phyloP scores from a whole-genome alignment of 768 basidiomycete species.

The Gymnopilus junonius region DNA sequence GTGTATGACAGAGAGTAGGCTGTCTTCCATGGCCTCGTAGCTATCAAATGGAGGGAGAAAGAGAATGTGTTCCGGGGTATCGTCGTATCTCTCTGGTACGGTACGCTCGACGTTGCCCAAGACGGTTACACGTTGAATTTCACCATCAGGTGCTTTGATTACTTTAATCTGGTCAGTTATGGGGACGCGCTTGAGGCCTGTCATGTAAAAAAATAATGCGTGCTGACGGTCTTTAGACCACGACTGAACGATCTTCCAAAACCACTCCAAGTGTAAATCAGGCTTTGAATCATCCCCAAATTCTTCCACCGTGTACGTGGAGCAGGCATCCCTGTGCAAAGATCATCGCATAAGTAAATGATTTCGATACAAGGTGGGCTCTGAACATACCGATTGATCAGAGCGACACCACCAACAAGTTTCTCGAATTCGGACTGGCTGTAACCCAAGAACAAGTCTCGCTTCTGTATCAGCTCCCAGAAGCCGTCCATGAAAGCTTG shows the following conservation, averaged over 20 bases:
- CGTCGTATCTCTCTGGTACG: constrained; percentile 27
- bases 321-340: constrained; percentile 17
- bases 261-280: constrained; percentile 29
- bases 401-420: constrained; percentile 27
- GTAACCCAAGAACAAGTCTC: constrained; percentile 26
- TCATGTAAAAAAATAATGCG: constrained; percentile 26
- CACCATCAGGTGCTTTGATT: constrained; percentile 29
- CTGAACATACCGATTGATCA: constrained; percentile 20
- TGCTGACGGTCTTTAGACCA: constrained; percentile 27
- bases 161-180: constrained; percentile 30
- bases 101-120: constrained; percentile 31
- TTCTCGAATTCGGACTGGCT: constrained; percentile 25
- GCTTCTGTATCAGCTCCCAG: constrained; percentile 21
- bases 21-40: constrained; percentile 25
- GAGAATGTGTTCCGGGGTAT: constrained; percentile 31
- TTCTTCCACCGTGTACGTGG: constrained; percentile 16
- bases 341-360: not conserved
- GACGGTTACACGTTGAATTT: constrained; percentile 29
- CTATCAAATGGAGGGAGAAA: constrained; percentile 30
- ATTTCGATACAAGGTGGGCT: not conserved
- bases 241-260: constrained; percentile 27
- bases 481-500: constrained; percentile 28
- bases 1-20: constrained; percentile 24
- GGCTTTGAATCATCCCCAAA: constrained; percentile 10
- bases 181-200: constrained; percentile 30